Percentiles rank a stretch among this genome's conserved stretches.
Evolutionary conservation across 2,329 filamentous ascomycete species (phyloP).

Genomic region (Diplodia scrobiculata): DNA sequence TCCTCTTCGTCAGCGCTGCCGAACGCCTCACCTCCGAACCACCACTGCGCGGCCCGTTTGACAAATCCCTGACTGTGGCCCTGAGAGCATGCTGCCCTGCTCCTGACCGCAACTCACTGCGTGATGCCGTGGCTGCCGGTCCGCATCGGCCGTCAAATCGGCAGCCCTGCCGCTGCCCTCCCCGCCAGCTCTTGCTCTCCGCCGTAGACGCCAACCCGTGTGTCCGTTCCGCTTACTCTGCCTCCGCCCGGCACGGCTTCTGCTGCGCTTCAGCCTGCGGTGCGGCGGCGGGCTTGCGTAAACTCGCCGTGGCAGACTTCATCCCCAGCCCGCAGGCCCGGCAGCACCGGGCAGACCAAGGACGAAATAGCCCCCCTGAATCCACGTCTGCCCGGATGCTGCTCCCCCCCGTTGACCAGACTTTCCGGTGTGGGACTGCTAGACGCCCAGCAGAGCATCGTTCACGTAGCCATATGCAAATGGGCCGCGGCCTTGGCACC

Average conservation of each 20-base stretch:
- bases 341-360: not conserved
- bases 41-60: slow-evolving; percentile 23
- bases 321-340: slow-evolving; percentile 1
- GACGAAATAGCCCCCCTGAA: slow-evolving; percentile 11
- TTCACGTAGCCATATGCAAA: slow-evolving; percentile 6
- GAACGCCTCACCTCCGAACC: slow-evolving; percentile 12
- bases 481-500: slow-evolving; percentile 14
- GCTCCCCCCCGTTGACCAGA: slow-evolving; percentile 5
- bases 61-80: slow-evolving; percentile 11
- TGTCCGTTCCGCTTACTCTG: slow-evolving; percentile 14
- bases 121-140: not conserved
- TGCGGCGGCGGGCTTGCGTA: slow-evolving; percentile 7
- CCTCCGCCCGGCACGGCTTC: not conserved
- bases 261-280: not conserved
- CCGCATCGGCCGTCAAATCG: not conserved
- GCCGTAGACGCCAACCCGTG: slow-evolving; percentile 9
- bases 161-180: not conserved
- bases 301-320: slow-evolving; percentile 1
- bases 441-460: not conserved
- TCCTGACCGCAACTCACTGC: slow-evolving; percentile 18
- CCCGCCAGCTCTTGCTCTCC: not conserved
- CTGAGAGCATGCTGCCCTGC: not conserved
- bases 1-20: slow-evolving; percentile 16
- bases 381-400: slow-evolving; percentile 2
- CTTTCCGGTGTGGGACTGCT: not conserved